Evolutionary conservation across 1,139 yeast species (phyloP).

Genomic region (Tardiomyces depauwii): DNA sequence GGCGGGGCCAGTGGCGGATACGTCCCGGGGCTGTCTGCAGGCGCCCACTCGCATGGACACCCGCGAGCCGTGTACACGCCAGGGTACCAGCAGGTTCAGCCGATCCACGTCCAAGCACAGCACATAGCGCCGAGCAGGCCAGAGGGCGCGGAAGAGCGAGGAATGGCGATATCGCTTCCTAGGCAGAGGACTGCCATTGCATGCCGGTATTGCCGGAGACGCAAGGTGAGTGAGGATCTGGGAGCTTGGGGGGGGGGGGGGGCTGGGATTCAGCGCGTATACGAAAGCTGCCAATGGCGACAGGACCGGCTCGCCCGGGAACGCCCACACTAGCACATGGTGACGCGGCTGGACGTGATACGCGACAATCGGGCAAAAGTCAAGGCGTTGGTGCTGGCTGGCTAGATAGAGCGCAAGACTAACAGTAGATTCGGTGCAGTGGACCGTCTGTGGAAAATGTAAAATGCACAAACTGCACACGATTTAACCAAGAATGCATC

Average conservation of each 20-base stretch:
- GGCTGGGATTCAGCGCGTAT: no score
- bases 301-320: no score
- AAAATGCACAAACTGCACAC: constrained; percentile 23
- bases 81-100: neutral
- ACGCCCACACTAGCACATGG: no score
- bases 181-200: constrained; percentile 23
- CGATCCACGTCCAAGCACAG: neutral
- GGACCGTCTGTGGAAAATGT: constrained; percentile 18
- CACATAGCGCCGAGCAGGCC: neutral
- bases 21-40: neutral
- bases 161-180: neutral
- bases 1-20: neutral
- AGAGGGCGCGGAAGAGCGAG: neutral
- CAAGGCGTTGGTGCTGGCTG: no score
- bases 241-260: no score
- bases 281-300: no score
- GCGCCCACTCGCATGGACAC: neutral
- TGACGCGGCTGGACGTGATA: no score
- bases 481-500: constrained; percentile 25
- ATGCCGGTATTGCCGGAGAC: constrained; percentile 23
- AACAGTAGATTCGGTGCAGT: constrained; percentile 21
- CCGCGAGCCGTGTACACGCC: neutral
- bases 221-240: constrained; percentile 10
- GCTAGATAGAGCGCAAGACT: neutral
- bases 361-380: no score